Conservation (phyloP, 352 stramenopile species). For the Phytophthora uliginosa region DNA sequence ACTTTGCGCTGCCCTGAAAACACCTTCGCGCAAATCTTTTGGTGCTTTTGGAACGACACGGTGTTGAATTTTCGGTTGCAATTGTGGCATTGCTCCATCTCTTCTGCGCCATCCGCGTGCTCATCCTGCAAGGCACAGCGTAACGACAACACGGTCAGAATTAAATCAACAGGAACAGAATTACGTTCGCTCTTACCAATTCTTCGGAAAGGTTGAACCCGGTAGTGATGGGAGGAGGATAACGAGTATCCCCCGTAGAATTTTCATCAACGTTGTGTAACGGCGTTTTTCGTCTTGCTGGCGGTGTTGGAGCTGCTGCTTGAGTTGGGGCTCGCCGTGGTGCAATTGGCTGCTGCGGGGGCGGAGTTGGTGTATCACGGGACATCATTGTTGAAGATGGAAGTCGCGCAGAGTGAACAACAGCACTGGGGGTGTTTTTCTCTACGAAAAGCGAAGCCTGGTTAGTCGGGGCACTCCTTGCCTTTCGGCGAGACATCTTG, state of each 20-base stretch:
- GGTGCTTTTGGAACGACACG: conserved; percentile 80
- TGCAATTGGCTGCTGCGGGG: conserved; percentile 24
- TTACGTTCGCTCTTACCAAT: conserved; percentile 27
- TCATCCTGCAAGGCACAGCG: conserved; percentile 45
- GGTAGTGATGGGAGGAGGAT: conserved; percentile 53
- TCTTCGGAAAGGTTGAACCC: conserved; percentile 49
- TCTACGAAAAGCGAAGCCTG: conserved; percentile 77
- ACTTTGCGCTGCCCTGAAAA: conserved; percentile 87
- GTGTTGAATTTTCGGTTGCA: conserved; percentile 90
- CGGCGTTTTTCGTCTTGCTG: conserved; percentile 26
- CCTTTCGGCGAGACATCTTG: conserved; percentile 82
- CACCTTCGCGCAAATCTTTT: conserved; percentile 90
- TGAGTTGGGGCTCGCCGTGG: conserved; percentile 25
- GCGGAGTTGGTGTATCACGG: conserved; percentile 28
- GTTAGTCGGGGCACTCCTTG: conserved; percentile 77
- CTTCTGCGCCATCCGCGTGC: conserved; percentile 54
- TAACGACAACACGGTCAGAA: not conserved
- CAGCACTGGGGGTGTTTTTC: conserved; percentile 40
- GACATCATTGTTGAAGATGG: conserved; percentile 21
- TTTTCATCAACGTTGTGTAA: conserved; percentile 46
- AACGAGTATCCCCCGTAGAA: conserved; percentile 31
- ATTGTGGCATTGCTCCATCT: conserved; percentile 80
- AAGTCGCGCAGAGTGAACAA: conserved; percentile 36
- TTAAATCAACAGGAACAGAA: not conserved
- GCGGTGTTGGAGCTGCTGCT: conserved; percentile 21